Base-by-base conservation (phyloP, 2,329 filamentous ascomycete genomes). In the Paramyrothecium sp. region DNA sequence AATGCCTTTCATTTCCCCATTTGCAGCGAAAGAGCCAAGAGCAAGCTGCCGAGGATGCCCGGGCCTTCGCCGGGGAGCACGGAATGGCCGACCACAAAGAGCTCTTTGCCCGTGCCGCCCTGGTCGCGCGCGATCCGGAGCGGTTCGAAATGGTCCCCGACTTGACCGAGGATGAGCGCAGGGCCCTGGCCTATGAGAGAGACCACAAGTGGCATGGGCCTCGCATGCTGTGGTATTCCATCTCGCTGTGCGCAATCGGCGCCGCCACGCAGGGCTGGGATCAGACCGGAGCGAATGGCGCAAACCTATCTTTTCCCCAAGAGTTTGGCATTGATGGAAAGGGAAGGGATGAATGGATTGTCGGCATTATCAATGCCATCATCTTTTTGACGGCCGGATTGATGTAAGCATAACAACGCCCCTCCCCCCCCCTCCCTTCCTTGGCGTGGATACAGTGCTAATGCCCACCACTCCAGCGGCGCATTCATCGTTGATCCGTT, bases 251-350 rank as follows among this genome's bases (percentile, higher is more conserved):
- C 65, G 81, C 82, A 26, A 73, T 85, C 53, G 81, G 79, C 38
- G 82, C 82, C 13, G 81, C 81, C n/a, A 80, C 82, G 1, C 77
- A 80, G 55, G 84, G 85, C 19, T 88, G 85, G 85, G 85, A 88
- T 62, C 82, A 87, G 69, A 87, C 84, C 5, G 84, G 82, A 23
- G 73, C 75, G 55, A 86, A 86, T 63, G 83, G 83, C 46, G 85
- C 85, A 56, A 87, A 84, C 64, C 69, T 87, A 60, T 82, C 79
- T 54, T 87, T 86, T 64, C 83, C 82, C 0, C 11, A 72, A 73
- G 53, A 74, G 65, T 61, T 78, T 74, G 65, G 66, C 11, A 65
- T 73, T 55, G 69, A 61, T 3, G 61, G 66, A 34, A 52, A 53
- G 19, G 77, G 78, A 8, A 77, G 72, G 70, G 77, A 82, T 55